Percentiles rank a stretch among this genome's conserved stretches.
Evolutionary conservation across 257 asterid genomes (phyloP).

Genomic region (Solanum tarijense): DNA sequence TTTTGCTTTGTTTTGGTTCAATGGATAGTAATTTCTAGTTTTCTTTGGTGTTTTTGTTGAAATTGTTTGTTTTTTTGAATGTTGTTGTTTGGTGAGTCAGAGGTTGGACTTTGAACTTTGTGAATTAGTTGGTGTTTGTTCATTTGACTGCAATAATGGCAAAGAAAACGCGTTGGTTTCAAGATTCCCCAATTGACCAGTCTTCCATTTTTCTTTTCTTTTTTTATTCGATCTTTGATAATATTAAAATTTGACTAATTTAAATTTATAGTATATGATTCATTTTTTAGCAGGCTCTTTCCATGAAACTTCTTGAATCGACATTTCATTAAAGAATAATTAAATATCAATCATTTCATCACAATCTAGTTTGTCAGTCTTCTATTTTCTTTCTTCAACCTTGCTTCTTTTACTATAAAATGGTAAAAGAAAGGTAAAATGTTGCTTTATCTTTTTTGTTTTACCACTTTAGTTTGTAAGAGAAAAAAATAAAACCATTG

Average conservation of each 20-base stretch:
- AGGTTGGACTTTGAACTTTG: constrained; percentile 75
- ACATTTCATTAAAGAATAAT: too few relatives aligned
- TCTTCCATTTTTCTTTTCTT: background rate
- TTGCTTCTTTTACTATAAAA: background rate
- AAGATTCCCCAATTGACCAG: constrained; percentile 17
- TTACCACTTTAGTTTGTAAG: background rate
- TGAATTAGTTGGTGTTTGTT: constrained; percentile 25
- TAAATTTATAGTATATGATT: background rate
- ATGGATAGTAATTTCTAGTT: background rate
- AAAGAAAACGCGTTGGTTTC: constrained; percentile 39
- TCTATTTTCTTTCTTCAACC: background rate
- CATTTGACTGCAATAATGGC: constrained; percentile 42
- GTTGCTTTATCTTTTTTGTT: background rate
- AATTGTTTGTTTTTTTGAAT: background rate
- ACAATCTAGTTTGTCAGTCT: background rate
- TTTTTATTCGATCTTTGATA: background rate
- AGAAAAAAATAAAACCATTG: background rate
- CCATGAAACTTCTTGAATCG: too few relatives aligned
- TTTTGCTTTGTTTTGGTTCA: background rate
- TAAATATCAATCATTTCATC: background rate
- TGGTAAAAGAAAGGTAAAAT: background rate
- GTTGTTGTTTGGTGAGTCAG: constrained; percentile 49
- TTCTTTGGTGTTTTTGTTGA: background rate
- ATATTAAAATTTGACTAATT: background rate
- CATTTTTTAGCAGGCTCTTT: accelerated